phyloP scores from a whole-genome alignment of 768 basidiomycete genomes.

The Tricholoma sp. region DNA sequence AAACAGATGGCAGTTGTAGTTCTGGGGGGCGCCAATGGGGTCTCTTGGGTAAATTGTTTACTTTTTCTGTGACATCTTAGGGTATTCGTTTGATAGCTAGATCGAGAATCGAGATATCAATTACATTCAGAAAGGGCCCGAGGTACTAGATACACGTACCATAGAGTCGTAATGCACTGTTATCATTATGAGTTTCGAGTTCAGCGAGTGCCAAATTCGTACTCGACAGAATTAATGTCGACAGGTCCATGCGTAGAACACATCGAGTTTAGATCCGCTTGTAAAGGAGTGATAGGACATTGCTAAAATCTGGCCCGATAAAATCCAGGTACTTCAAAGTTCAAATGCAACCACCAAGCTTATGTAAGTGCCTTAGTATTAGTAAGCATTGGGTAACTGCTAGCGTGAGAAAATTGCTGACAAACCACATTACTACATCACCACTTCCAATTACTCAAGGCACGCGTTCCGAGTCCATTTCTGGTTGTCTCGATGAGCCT shows the following conservation, averaged over 20 bases:
- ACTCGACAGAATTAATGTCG: too few relatives aligned
- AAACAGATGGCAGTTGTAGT: slow-evolving; percentile 3
- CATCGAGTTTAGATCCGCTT: slow-evolving; percentile 13
- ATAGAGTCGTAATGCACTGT: background rate
- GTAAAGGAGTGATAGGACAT: slow-evolving; percentile 22
- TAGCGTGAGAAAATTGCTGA: too few relatives aligned
- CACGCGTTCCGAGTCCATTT: background rate
- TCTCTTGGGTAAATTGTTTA: slow-evolving; percentile 9
- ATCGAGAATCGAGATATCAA: background rate
- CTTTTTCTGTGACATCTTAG: background rate
- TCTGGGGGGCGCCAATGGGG: slow-evolving; percentile 12
- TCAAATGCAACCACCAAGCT: slow-evolving; percentile 8
- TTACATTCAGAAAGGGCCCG: too few relatives aligned
- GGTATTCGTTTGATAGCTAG: background rate
- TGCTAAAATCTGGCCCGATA: slow-evolving; percentile 19
- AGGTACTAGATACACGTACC: background rate
- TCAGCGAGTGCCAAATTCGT: too few relatives aligned
- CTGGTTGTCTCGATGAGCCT: background rate
- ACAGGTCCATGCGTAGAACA: slow-evolving; percentile 7
- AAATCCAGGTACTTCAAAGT: slow-evolving; percentile 12
- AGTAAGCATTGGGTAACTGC: too few relatives aligned
- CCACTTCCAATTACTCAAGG: background rate
- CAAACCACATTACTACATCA: background rate
- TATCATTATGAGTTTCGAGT: background rate
- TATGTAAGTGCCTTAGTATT: too few relatives aligned